A percentile compares a stretch with the other conserved stretches of the same genome.
Evolutionary conservation across 495 filamentous ascomycete genomes (phyloP).

Genomic region (Chaetomidium leptoderma): DNA sequence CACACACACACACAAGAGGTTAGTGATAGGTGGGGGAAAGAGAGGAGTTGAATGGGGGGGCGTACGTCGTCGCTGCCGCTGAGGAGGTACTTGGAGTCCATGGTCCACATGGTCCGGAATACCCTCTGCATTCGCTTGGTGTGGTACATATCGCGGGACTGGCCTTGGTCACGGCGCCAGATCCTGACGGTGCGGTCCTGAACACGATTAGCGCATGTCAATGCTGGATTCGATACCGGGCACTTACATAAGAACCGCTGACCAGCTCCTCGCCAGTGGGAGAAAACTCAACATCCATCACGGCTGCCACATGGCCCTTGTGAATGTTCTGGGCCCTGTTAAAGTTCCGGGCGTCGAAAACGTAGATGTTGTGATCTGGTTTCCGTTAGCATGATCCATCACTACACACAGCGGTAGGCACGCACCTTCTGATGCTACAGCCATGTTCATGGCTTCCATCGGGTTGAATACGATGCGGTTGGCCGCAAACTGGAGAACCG

Average conservation of each 20-base stretch:
- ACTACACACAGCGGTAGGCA: too few relatives aligned
- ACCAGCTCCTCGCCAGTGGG: conserved; percentile 94
- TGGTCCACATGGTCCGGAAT: conserved; percentile 80
- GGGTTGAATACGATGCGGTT: conserved; percentile 93
- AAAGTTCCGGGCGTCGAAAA: conserved; percentile 39
- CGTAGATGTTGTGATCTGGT: conserved; percentile 48
- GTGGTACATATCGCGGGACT: conserved; percentile 91
- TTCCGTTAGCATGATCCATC: neutral
- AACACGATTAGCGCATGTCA: neutral
- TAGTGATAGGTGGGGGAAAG: neutral
- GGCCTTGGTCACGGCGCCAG: conserved; percentile 74
- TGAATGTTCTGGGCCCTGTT: conserved; percentile 70
- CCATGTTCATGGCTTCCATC: conserved; percentile 53
- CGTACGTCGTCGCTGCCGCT: conserved; percentile 73
- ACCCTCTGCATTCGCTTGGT: conserved; percentile 89
- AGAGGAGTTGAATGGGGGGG: neutral
- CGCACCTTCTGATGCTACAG: conserved; percentile 35
- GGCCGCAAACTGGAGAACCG: conserved; percentile 71
- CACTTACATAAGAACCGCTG: conserved; percentile 75
- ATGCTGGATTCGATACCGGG: conserved; percentile 59
- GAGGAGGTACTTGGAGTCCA: conserved; percentile 83
- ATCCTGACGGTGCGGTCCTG: conserved; percentile 51
- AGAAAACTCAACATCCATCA: conserved; percentile 94
- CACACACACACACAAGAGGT: neutral
- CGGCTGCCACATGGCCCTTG: conserved; percentile 91